Evolutionary conservation across 2,329 filamentous ascomycete species (phyloP), one percentile per base, ranked within the genome.

Genomic region (Fusarium duplospermum): DNA sequence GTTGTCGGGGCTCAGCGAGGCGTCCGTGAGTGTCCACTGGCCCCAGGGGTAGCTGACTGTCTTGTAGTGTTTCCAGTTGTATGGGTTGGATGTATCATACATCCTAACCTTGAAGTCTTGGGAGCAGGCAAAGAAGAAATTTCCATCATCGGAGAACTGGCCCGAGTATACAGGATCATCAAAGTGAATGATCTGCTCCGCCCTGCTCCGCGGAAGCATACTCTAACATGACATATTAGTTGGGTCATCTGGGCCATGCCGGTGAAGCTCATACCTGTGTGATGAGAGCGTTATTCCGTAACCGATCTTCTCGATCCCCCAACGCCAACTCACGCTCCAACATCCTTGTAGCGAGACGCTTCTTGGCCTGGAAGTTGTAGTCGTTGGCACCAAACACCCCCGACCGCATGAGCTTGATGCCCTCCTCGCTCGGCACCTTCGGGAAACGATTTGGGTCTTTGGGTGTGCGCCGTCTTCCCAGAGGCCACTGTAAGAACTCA

Each of bases 1-100:
- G 81, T 98, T 98, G 84, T 98, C 95, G 0, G 95, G 95, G 70
- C 94, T 97, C 50, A 98, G 83, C 0, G 94, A 93, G 2, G 96
- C 95, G 83, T 99, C 96, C 16, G 96, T 98, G 74, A 99, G 92
- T 1, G 96, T 98, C 96, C 96, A 99, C 77, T 94, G 92, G 3
- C 95, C 96, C 74, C 92, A 93, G 1, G 94, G 94, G 82, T 96
- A 98, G 31, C 87, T 85, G 6, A 95, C 94, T 0, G 93, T 96
- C 84, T 96, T 98, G 87, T 98, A 98, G 82, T 98, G 95, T 81
- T 93, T 93, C 96, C 96, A 99, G 74, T 95, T 90, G 82, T 96
- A 97, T 0, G 96, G 95, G 77, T 98, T 98, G 2, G 94, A 95
- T 0, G 96, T 98, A 82, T 98, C 96, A 83, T 98, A 99, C 94